These are phyloP conservation scores for Protomyces inundatus DNA, from an alignment of 1,139 yeast species.

Conservation along the genomic window DNA sequence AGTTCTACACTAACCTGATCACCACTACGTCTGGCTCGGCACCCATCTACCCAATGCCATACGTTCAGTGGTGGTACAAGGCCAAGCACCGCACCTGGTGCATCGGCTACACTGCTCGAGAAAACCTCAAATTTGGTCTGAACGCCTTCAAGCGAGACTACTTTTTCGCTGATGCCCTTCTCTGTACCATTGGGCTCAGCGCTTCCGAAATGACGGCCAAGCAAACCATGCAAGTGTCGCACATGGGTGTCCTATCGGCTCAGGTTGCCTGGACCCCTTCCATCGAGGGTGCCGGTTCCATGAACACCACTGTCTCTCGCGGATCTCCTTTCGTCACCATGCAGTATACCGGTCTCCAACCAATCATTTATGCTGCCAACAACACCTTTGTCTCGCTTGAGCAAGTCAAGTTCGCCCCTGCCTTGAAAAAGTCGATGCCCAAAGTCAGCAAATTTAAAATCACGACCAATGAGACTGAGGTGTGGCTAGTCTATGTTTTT, in stretches of 20 bases:
- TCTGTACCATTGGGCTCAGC: constrained; percentile 53
- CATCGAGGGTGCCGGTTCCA: constrained; percentile 32
- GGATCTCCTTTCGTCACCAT: constrained; percentile 80
- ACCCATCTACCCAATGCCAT: constrained; percentile 55
- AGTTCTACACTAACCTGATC: constrained; percentile 61
- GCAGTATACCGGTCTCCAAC: constrained; percentile 53
- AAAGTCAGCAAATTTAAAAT: constrained; percentile 48
- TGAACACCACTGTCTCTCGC: constrained; percentile 48
- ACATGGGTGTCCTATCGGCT: constrained; percentile 55
- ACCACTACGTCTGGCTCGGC: constrained; percentile 49
- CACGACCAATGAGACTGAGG: constrained; percentile 41
- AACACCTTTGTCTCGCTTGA: constrained; percentile 50
- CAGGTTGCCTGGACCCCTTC: constrained; percentile 46
- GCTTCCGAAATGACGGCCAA: constrained; percentile 47
- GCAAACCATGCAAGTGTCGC: constrained; percentile 42
- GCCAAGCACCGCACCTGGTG: constrained; percentile 52
- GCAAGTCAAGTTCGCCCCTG: constrained; percentile 42
- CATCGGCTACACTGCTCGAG: constrained; percentile 51
- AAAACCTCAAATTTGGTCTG: constrained; percentile 43
- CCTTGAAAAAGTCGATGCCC: constrained; percentile 28
- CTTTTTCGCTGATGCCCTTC: constrained; percentile 52
- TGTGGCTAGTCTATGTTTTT: constrained; percentile 56
- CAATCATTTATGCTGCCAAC: constrained; percentile 47
- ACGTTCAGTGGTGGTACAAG: constrained; percentile 51
- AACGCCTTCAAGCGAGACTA: constrained; percentile 42